Evolutionary conservation across 495 filamentous ascomycete genomes (phyloP).

Genomic region (Aspergillus biplanus): DNA sequence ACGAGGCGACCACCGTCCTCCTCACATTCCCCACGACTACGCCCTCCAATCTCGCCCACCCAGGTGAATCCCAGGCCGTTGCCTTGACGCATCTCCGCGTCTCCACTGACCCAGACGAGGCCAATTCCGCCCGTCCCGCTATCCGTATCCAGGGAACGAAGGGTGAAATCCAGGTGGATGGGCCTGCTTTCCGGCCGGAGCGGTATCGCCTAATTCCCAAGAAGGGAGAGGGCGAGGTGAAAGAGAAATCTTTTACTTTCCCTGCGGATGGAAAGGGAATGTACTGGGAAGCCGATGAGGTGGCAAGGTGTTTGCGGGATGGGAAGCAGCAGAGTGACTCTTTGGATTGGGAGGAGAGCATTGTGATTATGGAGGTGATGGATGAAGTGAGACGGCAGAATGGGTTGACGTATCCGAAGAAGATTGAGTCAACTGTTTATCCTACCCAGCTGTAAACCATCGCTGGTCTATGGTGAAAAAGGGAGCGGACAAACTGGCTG

Average conservation of each 20-base stretch:
- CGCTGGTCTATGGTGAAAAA: neutral
- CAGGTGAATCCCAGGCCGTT: conserved; percentile 64
- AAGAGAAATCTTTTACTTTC: conserved; percentile 66
- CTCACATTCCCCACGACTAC: conserved; percentile 73
- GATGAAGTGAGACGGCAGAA: conserved; percentile 82
- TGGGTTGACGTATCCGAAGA: conserved; percentile 76
- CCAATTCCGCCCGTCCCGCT: conserved; percentile 64
- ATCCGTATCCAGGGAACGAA: conserved; percentile 83
- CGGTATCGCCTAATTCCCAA: conserved; percentile 61
- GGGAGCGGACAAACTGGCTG: neutral
- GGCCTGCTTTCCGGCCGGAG: conserved; percentile 71
- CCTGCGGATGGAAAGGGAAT: conserved; percentile 77
- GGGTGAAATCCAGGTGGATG: conserved; percentile 84
- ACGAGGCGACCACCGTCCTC: conserved; percentile 81
- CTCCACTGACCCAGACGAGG: conserved; percentile 64
- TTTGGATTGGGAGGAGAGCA: conserved; percentile 79
- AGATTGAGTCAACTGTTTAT: conserved; percentile 79
- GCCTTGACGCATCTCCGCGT: conserved; percentile 78
- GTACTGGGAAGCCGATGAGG: conserved; percentile 96
- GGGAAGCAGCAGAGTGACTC: conserved; percentile 77
- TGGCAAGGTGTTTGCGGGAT: conserved; percentile 79
- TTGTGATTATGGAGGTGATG: conserved; percentile 93
- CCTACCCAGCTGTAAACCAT: conserved; percentile 42
- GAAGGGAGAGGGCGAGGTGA: conserved; percentile 48
- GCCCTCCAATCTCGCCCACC: conserved; percentile 40